Base-by-base conservation (phyloP, 2,329 filamentous ascomycete species). In the Scopulariopsis brevicaulis region DNA sequence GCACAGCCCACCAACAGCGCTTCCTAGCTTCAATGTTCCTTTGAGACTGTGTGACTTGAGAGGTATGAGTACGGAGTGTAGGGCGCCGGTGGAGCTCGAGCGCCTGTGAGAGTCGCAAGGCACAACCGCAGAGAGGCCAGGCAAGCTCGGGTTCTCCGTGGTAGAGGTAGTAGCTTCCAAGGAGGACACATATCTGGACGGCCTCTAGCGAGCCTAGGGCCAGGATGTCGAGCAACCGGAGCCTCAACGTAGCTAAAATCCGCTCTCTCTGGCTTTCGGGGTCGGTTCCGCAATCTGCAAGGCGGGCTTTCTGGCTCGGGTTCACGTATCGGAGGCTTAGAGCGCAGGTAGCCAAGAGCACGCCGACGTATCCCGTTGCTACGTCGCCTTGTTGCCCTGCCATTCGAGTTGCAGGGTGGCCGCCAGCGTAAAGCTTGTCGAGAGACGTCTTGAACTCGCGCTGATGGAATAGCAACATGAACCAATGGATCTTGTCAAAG, bases 1-100 rank as follows among this genome's bases (percentile, higher is more conserved):
- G 70, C 0, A 73, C 67, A 1, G 72, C 70, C 70, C 71, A 74
- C 72, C 71, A 74, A 11, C 69, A 70, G 0, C 70, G 66, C 20
- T 73, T 72, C 14, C 66, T 57, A 0, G 65, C 64, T 52, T 70
- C 68, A 14, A 61, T 60, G 1, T 34, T 46, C 34, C 56, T 40
- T 5, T 58, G 52, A 4, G 43, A 48, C 7, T 18, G 51, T 25
- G 51, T 40, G 12, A 4, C 12, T 10, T 4, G 37, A 10, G 37
- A 15, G 37, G 37, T 24, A 35, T n/a, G 53, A 2, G 12, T 20
- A 32, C 15, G 18, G 18, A 18, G 35, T 10, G 58, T 54, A 8
- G 62, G 32, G 4, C 56, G 34, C 7, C 60, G 55, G 52, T 73
- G 71, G 1, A 73, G 53, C 15, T 65, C 64, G 1, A 73, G 59